phyloP scores from a whole-genome alignment of 1,139 yeast species.

The Debaryomyces nepalensis region DNA sequence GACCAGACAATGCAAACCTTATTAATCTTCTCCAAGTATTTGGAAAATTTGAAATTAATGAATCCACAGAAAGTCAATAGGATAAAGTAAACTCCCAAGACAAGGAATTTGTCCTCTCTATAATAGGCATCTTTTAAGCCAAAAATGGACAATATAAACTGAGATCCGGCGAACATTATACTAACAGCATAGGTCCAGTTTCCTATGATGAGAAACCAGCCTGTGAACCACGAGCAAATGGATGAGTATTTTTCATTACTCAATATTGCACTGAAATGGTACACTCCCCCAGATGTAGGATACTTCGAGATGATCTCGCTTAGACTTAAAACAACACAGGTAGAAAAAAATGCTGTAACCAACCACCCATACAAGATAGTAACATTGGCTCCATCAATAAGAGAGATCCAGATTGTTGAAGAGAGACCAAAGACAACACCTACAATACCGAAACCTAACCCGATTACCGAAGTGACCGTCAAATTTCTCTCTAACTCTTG shows the following conservation, averaged over 20 bases:
- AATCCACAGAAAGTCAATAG: slow-evolving; percentile 64
- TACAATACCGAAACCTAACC: slow-evolving; percentile 77
- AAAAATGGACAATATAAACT: slow-evolving; percentile 65
- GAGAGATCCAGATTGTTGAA: slow-evolving; percentile 68
- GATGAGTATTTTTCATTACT: slow-evolving; percentile 60
- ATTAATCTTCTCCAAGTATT: slow-evolving; percentile 64
- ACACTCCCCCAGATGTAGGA: slow-evolving; percentile 76
- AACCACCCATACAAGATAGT: slow-evolving; percentile 76
- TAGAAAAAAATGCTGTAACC: slow-evolving; percentile 61
- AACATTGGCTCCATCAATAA: slow-evolving; percentile 74
- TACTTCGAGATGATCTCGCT: slow-evolving; percentile 76
- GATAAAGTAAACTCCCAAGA: slow-evolving; percentile 57
- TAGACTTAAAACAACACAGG: slow-evolving; percentile 66
- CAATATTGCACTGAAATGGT: slow-evolving; percentile 74
- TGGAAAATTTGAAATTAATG: slow-evolving; percentile 63
- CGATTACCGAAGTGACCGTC: slow-evolving; percentile 69
- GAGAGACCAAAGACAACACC: slow-evolving; percentile 79
- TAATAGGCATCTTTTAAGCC: slow-evolving; percentile 64
- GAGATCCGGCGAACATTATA: slow-evolving; percentile 75
- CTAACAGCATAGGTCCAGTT: slow-evolving; percentile 79
- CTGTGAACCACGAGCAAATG: slow-evolving; percentile 72
- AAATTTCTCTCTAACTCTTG: slow-evolving; percentile 69
- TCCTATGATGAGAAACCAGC: slow-evolving; percentile 74
- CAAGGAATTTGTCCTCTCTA: slow-evolving; percentile 58
- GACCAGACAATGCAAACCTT: slow-evolving; percentile 75